Percentiles rank a stretch among this genome's conserved stretches.
phyloP scores from a whole-genome alignment of 1,139 yeast genomes.

The Candida freyschussii region DNA sequence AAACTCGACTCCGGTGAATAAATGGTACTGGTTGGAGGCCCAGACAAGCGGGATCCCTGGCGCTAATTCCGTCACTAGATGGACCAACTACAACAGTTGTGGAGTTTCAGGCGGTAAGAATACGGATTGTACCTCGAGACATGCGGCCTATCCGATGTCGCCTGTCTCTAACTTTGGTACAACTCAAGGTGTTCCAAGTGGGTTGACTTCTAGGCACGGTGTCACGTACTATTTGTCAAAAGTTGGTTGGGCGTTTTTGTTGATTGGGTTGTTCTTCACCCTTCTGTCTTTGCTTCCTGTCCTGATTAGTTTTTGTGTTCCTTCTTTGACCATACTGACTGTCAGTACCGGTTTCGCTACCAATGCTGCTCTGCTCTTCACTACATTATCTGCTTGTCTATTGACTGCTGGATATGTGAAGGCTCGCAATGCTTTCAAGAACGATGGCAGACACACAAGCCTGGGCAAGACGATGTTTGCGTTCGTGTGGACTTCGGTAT shows the following conservation, averaged over 20 bases:
- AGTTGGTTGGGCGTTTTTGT: slow-evolving; percentile 62
- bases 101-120: slow-evolving; percentile 38
- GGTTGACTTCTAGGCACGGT: slow-evolving; percentile 41
- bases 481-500: slow-evolving; percentile 59
- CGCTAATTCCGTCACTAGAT: slow-evolving; percentile 47
- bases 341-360: slow-evolving; percentile 18
- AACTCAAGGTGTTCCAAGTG: slow-evolving; percentile 40
- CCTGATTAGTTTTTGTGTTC: slow-evolving; percentile 29
- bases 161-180: slow-evolving; percentile 54
- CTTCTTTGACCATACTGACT: slow-evolving; percentile 21
- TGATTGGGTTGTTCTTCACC: slow-evolving; percentile 56
- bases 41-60: slow-evolving; percentile 53
- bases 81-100: slow-evolving; percentile 73
- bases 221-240: slow-evolving; percentile 60
- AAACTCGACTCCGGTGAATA: slow-evolving; percentile 41
- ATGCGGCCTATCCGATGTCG: slow-evolving; percentile 64
- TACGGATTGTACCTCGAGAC: slow-evolving; percentile 40
- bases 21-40: slow-evolving; percentile 69
- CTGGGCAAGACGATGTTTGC: slow-evolving; percentile 59
- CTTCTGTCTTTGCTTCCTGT: slow-evolving; percentile 42
- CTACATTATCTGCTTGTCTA: slow-evolving; percentile 53
- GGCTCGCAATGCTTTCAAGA: slow-evolving; percentile 53
- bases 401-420: slow-evolving; percentile 61
- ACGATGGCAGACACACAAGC: slow-evolving; percentile 41
- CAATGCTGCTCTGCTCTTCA: slow-evolving; percentile 46